Evolutionary conservation across 441 rosid species (phyloP).

Genomic region (Croton laevigatus): DNA sequence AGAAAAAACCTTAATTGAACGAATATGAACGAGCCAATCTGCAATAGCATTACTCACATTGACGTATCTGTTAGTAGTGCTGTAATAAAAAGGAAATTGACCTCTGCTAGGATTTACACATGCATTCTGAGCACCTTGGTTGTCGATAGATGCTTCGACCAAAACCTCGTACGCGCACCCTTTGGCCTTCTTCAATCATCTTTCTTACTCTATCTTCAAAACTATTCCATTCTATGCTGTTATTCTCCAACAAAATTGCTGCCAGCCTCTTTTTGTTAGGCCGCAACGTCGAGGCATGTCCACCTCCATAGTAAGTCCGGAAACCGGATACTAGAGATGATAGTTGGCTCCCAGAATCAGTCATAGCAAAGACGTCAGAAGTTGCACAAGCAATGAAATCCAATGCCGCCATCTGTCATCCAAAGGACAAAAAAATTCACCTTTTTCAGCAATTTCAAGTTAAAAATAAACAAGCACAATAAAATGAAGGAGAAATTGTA

Average conservation of each 20-base stretch:
- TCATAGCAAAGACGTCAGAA: slow-evolving; percentile 90
- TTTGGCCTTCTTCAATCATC: slow-evolving; percentile 80
- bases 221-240: slow-evolving; percentile 55
- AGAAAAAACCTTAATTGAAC: no score
- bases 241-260: slow-evolving; percentile 57
- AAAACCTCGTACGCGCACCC: slow-evolving; percentile 44
- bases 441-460: not conserved
- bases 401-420: slow-evolving; percentile 78
- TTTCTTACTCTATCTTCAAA: slow-evolving; percentile 66
- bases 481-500: not conserved
- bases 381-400: slow-evolving; percentile 88
- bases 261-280: slow-evolving; percentile 96
- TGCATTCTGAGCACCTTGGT: slow-evolving; percentile 82
- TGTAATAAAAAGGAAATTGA: no score
- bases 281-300: slow-evolving; percentile 63
- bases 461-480: not conserved
- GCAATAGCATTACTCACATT: no score
- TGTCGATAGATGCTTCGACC: slow-evolving; percentile 91
- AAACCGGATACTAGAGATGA: slow-evolving; percentile 89
- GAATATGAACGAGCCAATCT: no score
- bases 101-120: slow-evolving; percentile 49
- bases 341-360: slow-evolving; percentile 94
- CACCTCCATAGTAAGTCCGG: slow-evolving; percentile 76
- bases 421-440: slow-evolving; percentile 1
- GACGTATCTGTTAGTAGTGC: no score